Evolutionary conservation across 164 flowering plant species (phyloP).

Genomic region (Annona cherimola): DNA sequence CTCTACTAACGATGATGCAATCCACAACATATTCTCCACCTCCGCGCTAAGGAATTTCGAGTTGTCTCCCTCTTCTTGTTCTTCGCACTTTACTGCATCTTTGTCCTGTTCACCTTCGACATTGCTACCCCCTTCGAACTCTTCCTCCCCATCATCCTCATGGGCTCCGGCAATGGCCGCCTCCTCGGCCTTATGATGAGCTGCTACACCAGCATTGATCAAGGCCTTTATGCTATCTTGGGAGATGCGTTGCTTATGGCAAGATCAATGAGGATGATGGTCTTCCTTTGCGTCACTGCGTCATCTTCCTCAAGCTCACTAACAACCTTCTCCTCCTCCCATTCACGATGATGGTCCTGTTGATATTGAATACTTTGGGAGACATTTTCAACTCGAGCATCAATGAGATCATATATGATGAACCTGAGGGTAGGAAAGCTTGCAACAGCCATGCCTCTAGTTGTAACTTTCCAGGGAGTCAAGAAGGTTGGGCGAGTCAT

Average conservation of each 20-base stretch:
- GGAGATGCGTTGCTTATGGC: slow-evolving; percentile 95
- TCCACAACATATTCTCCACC: slow-evolving; percentile 78
- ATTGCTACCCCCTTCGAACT: slow-evolving; percentile 92
- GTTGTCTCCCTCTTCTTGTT: slow-evolving; percentile 50
- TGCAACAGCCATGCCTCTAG: slow-evolving; percentile 63
- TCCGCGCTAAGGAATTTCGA: slow-evolving; percentile 58
- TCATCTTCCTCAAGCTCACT: slow-evolving; percentile 90
- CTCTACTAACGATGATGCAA: slow-evolving; percentile 81
- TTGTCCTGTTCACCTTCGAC: slow-evolving; percentile 82
- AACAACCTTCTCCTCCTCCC: slow-evolving; percentile 85
- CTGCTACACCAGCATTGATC: slow-evolving; percentile 62
- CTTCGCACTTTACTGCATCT: slow-evolving; percentile 57
- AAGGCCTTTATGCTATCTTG: slow-evolving; percentile 82
- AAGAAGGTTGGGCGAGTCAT: slow-evolving; percentile 72
- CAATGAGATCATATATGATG: slow-evolving; percentile 88
- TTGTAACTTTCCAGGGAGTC: slow-evolving; percentile 60
- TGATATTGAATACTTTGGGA: slow-evolving; percentile 81
- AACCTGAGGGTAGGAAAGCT: slow-evolving; percentile 80
- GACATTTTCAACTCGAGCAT: slow-evolving; percentile 80
- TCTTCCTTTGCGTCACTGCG: slow-evolving; percentile 56
- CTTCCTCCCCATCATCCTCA: slow-evolving; percentile 88
- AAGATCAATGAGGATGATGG: slow-evolving; percentile 97
- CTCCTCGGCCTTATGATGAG: slow-evolving; percentile 67
- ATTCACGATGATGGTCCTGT: slow-evolving; percentile 79
- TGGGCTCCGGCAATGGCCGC: slow-evolving; percentile 91